phyloP scores from a whole-genome alignment of 306 rosid species.

The Cicer pinnatifidum region DNA sequence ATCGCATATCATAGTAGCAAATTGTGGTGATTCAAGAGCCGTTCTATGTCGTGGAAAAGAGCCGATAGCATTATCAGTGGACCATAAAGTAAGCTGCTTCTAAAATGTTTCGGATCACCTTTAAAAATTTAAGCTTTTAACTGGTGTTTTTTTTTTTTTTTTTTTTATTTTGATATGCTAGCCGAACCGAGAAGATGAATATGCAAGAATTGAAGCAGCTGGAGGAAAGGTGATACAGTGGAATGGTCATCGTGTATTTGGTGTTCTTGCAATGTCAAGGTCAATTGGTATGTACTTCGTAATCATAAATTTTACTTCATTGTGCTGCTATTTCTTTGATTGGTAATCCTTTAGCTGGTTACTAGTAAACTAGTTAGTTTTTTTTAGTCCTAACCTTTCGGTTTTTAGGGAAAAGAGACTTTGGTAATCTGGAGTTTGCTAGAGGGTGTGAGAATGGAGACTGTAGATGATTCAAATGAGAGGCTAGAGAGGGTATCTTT shows the following conservation, averaged over 20 bases:
- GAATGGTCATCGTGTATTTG: slow-evolving; percentile 94
- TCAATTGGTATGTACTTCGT: slow-evolving; percentile 74
- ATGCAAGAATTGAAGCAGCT: slow-evolving; percentile 91
- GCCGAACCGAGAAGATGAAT: slow-evolving; percentile 93
- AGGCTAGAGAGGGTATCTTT: background rate
- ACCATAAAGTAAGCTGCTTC: slow-evolving; percentile 73
- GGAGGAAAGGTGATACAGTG: slow-evolving; percentile 97
- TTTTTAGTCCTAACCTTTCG: too few relatives aligned
- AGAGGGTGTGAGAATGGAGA: background rate
- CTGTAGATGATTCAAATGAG: background rate
- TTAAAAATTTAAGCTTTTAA: background rate
- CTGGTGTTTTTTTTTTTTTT: slow-evolving; percentile 41
- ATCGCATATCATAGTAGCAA: slow-evolving; percentile 83
- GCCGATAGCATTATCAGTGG: slow-evolving; percentile 82
- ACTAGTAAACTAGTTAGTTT: background rate
- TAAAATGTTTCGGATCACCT: slow-evolving; percentile 13
- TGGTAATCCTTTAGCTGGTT: background rate
- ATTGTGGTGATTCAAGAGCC: slow-evolving; percentile 96
- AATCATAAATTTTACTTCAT: slow-evolving; percentile 33
- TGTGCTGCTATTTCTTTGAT: background rate
- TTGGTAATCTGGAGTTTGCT: background rate
- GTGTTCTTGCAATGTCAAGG: slow-evolving; percentile 96
- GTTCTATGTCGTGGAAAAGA: slow-evolving; percentile 91
- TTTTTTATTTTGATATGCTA: slow-evolving; percentile 49
- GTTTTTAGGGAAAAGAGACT: too few relatives aligned